Evolutionary conservation across 495 filamentous ascomycete species (phyloP).

Genomic region (Cercophora sp.): DNA sequence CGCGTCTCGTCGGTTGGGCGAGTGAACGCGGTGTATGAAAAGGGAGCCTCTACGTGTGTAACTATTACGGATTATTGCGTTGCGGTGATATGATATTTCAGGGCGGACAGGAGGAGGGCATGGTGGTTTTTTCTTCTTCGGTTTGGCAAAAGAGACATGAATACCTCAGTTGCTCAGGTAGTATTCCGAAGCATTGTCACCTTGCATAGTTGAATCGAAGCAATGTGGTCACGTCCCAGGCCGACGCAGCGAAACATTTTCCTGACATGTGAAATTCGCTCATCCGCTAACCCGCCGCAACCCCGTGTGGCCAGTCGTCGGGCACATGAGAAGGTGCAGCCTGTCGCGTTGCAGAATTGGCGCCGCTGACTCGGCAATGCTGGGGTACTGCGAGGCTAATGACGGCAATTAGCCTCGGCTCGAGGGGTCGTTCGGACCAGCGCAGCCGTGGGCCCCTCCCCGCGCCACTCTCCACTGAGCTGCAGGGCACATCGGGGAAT

Average conservation of each 20-base stretch:
- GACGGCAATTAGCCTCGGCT: constrained; percentile 34
- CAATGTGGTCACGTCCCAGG: no score
- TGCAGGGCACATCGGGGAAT: constrained; percentile 5
- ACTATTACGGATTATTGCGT: no score
- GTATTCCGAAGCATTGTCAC: no score
- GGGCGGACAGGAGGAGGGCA: not conserved
- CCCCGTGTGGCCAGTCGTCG: not conserved
- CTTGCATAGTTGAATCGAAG: no score
- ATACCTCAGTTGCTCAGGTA: no score
- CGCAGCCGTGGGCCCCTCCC: no score
- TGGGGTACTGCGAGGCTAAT: constrained; percentile 15
- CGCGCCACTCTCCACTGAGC: no score
- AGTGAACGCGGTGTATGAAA: constrained; percentile 15
- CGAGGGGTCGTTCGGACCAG: constrained; percentile 24
- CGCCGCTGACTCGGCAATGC: constrained; percentile 20
- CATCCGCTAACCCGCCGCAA: constrained; percentile 21
- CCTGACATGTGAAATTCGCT: constrained; percentile 22
- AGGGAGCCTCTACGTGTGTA: constrained; percentile 12
- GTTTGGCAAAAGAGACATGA: no score
- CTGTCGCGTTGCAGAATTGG: constrained; percentile 10
- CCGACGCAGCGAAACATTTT: constrained; percentile 2
- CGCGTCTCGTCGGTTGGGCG: constrained; percentile 6
- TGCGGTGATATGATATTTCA: no score
- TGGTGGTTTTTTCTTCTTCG: no score
- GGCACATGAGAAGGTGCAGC: not conserved